A percentile compares a stretch with the other conserved stretches of the same genome.
phyloP scores from a whole-genome alignment of 768 basidiomycete genomes.

The Trametes villosa region DNA sequence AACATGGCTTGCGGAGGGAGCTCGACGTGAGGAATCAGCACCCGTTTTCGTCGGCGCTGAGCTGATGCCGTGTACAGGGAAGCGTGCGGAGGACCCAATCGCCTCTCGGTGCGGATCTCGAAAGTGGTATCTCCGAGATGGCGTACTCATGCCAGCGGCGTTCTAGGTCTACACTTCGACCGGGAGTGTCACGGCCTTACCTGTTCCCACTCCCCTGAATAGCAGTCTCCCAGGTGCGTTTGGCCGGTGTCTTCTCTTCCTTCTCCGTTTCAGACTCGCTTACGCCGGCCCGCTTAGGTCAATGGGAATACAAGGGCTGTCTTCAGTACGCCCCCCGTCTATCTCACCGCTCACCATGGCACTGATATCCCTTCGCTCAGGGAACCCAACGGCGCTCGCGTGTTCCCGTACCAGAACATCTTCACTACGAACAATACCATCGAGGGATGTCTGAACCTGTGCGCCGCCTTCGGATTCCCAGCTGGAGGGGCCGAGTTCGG shows the following conservation, averaged over 20 bases:
- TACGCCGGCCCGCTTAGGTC: constrained; percentile 34
- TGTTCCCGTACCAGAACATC: constrained; percentile 66
- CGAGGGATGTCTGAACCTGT: constrained; percentile 66
- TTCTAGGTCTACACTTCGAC: constrained; percentile 57
- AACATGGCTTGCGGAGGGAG: constrained; percentile 78
- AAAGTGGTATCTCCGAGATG: constrained; percentile 10
- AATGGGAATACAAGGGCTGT: constrained; percentile 71
- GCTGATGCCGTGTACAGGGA: constrained; percentile 45
- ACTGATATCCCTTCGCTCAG: constrained; percentile 36
- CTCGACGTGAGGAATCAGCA: constrained; percentile 49
- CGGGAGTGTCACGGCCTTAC: constrained; percentile 53
- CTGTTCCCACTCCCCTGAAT: constrained; percentile 61
- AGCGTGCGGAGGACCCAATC: constrained; percentile 74
- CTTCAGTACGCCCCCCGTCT: constrained; percentile 49
- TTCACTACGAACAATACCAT: constrained; percentile 67
- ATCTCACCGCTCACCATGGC: not conserved
- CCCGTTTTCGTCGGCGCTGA: not conserved
- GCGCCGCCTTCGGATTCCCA: constrained; percentile 71
- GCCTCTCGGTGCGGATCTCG: constrained; percentile 53
- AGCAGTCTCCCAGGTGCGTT: constrained; percentile 52
- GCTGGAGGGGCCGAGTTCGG: constrained; percentile 73
- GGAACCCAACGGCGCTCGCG: constrained; percentile 48
- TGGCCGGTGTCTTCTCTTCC: not conserved
- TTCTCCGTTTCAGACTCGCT: not conserved
- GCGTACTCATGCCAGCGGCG: not conserved